Base-by-base conservation (phyloP, 345 rosid genomes). In the Clausena lansium region DNA sequence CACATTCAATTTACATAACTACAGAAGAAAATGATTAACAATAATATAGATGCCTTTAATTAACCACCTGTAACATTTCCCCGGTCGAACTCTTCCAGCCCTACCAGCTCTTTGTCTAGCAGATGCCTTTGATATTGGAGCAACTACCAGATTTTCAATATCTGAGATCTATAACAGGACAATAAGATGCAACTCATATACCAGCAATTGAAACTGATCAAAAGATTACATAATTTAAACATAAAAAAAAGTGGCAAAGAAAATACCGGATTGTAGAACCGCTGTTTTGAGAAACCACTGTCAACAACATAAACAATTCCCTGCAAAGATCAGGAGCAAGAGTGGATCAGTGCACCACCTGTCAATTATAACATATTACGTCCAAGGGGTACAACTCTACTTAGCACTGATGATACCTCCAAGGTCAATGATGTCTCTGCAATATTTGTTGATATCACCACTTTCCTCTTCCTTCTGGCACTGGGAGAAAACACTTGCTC, bases 71-170 rank as follows among this genome's bases (percentile, higher is more conserved):
- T 91, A 96, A 85, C 99, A 96, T 79, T 94, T 94, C 69, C 99
- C 99, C 19, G 97, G 98, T 64, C 98, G 91, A 77, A 96, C 85
- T 84, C 98, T 86, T 73, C 99, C 98, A 75, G 99, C 98, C 82
- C 99, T 91, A 76, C 99, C 99, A 80, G 99, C 86, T 82, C 99
- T 91, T 84, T 96, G 99, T 66, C 91, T 90, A 66, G 99, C 97
- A 80, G 99, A 96, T 74, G 99, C 99, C 84, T 94, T 94, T 55
- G 98, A 94, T 83, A 94, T 92, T 63, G 99, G 97, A 67, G 98
- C 94, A 73, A 96, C 94, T 41, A 96, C 90, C 73, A 96, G 94
- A 86, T 88, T 94, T 85, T 96, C 97, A 52, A 96, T 91, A 77
- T 96, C 97, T 61, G 99, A 85, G 59, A 96, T 87, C 99, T 95